Conservation (phyloP, 106 monocot genomes). For the Apostasia shenzhenica region DNA sequence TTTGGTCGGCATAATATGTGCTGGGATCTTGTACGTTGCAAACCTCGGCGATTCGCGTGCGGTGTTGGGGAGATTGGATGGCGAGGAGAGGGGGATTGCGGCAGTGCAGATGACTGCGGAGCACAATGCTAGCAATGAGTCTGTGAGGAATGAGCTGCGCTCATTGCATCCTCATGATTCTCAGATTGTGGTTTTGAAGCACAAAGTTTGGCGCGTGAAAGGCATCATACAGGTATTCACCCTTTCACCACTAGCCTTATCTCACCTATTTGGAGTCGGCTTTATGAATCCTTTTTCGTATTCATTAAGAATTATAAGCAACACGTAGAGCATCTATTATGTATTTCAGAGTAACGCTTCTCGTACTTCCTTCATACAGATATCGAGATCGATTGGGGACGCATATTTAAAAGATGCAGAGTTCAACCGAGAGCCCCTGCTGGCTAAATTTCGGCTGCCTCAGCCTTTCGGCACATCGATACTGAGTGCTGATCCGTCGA, state of each 20-base stretch:
- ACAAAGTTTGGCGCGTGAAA: conserved; percentile 78
- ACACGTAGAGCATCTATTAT: too few relatives aligned
- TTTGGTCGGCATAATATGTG: conserved; percentile 55
- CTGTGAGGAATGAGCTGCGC: conserved; percentile 64
- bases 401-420: conserved; percentile 61
- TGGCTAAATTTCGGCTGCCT: conserved; percentile 48
- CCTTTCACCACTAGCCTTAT: too few relatives aligned
- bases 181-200: conserved; percentile 67
- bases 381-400: conserved; percentile 78
- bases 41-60: conserved; percentile 68
- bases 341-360: too few relatives aligned
- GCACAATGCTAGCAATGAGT: conserved; percentile 53
- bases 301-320: too few relatives aligned
- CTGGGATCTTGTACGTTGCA: conserved; percentile 51
- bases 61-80: conserved; percentile 57
- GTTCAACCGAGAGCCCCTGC: conserved; percentile 62
- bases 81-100: conserved; percentile 33
- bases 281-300: too few relatives aligned
- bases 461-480: conserved; percentile 45
- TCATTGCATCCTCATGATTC: conserved; percentile 67
- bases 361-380: conserved; percentile 19
- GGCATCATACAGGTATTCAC: conserved; percentile 70
- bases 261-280: too few relatives aligned
- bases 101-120: conserved; percentile 65
- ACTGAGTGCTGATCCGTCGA: conserved; percentile 50